phyloP scores from a whole-genome alignment of 805 yeast genomes.

The Clavispora vitiphila region DNA sequence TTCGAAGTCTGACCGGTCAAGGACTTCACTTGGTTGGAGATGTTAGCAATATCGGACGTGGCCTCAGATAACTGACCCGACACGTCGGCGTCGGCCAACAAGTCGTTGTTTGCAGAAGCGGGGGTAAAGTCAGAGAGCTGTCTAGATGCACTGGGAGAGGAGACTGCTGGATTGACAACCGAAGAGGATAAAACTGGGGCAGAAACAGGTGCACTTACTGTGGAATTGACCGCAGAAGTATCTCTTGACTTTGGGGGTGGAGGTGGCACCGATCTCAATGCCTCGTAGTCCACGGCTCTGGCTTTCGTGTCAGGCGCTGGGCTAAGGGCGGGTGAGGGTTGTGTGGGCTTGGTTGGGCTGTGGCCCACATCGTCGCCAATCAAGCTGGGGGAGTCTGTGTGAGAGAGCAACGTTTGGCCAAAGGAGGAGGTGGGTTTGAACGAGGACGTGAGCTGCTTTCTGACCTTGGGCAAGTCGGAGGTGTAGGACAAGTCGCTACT shows the following conservation, averaged over 20 bases:
- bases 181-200: no score
- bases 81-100: conserved; percentile 53
- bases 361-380: conserved; percentile 30
- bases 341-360: background rate
- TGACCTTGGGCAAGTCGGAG: conserved; percentile 28
- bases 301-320: background rate
- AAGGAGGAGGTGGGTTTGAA: conserved; percentile 83
- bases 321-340: no score
- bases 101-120: conserved; percentile 34
- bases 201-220: no score
- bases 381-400: conserved; percentile 18
- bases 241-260: conserved; percentile 24
- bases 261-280: conserved; percentile 45
- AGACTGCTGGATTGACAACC: no score
- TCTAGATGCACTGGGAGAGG: no score
- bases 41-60: conserved; percentile 79
- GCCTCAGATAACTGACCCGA: conserved; percentile 71
- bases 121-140: background rate
- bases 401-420: conserved; percentile 63
- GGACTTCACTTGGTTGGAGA: conserved; percentile 79
- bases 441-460: conserved; percentile 30
- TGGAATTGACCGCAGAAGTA: background rate
- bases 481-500: conserved; percentile 29
- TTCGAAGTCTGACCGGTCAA: conserved; percentile 69
- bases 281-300: conserved; percentile 42